Evolutionary conservation across 2,329 filamentous ascomycete species (phyloP), one percentile per base, ranked within the genome.

Genomic region (Aspergillus pseudoglaucus): DNA sequence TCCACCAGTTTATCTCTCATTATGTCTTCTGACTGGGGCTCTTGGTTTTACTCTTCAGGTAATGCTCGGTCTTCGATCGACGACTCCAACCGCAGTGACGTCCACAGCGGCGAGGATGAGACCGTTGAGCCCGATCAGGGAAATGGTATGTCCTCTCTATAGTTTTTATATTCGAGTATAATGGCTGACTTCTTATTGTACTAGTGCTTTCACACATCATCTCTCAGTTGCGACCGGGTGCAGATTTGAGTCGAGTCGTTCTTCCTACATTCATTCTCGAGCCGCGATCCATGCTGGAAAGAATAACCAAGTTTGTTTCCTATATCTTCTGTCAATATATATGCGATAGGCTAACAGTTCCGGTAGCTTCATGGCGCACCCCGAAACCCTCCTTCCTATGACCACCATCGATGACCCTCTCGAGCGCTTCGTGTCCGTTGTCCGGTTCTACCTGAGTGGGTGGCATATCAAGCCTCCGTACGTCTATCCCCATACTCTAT

Each of bases 381-480:
- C 93, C 37, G 93, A 98, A 71, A 94, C 90, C 63, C 84, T 98
- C 27, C 82, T 98, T 4, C 85, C 87, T 30, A 93, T 97, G 69
- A 81, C 91, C 40, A 75, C 82, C 42, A 87, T 96, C 59, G 87
- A 97, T 45, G 91, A 98, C 63, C 91, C 93, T 1, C 75, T 89
- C 48, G 77, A 91, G 62, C 83, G 93, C 66, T 98, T 98, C 64
- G 83, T 97, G 25, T 88, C 90, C 12, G 93, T 98, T 44, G 88
- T 96, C 65, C 96, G 94, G 71, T 98, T 98, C 70, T 98, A 98
- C 70, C 77, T 98, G 40, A 95, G 90, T 69, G 93, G 93, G 61
- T 98, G 93, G 93, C 93, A 98, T 69, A 96, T 98, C 66, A 93
- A 91, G 70, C 93, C 93, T 63, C 87, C 90, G 89, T 95, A 80